These are phyloP conservation scores for Pythium sp. DNA, from an alignment of 352 stramenopile genomes.

Conservation along the genomic window DNA sequence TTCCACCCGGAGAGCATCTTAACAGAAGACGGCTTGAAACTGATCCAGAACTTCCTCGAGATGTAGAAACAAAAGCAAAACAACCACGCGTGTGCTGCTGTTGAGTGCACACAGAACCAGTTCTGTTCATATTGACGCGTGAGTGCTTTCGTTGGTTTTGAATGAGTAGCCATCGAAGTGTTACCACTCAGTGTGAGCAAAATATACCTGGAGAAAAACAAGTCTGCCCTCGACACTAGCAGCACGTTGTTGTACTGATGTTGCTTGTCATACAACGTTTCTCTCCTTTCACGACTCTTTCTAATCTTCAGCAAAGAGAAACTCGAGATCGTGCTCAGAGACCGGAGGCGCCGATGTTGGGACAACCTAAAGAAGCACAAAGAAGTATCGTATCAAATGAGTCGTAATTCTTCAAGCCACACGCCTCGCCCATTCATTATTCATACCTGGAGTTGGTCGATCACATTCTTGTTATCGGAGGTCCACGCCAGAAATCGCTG, in stretches of 20 bases:
- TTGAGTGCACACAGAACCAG: neutral
- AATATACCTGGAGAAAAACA: constrained; percentile 10
- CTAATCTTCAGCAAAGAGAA: constrained; percentile 80
- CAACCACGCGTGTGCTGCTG: neutral
- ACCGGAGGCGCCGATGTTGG: constrained; percentile 26
- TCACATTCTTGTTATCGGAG: constrained; percentile 61
- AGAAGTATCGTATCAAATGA: neutral
- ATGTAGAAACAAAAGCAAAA: constrained; percentile 46
- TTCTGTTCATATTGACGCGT: neutral
- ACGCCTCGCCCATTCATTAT: neutral
- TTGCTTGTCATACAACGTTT: neutral
- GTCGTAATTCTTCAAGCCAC: neutral
- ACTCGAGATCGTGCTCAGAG: constrained; percentile 58
- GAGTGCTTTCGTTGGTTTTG: neutral
- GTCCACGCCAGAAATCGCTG: constrained; percentile 83
- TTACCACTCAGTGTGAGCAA: neutral
- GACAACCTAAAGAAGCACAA: constrained; percentile 34
- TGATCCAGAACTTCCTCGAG: constrained; percentile 88
- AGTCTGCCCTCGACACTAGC: neutral
- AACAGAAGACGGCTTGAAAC: constrained; percentile 74
- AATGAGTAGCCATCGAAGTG: neutral
- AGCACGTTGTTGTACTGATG: neutral
- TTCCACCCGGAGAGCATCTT: constrained; percentile 89
- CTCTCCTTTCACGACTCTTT: neutral
- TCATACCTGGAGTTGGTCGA: constrained; percentile 67